Base-by-base conservation (phyloP, 768 basidiomycete genomes). In the Rhodotorula graminis region DNA sequence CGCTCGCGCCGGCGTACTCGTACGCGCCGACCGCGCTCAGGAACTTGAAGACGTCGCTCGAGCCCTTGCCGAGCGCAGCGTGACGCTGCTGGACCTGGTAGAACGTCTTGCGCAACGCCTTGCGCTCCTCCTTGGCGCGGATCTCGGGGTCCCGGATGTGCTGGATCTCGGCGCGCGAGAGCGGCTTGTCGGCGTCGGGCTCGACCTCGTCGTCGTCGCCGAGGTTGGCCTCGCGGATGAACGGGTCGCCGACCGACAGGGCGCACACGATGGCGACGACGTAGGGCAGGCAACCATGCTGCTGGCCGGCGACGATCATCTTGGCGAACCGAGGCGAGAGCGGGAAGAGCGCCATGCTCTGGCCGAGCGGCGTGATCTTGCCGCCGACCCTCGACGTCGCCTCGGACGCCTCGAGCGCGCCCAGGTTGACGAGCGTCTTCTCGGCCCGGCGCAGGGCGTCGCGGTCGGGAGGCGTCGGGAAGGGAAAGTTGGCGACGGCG, bases 1-100 rank as follows among this genome's bases (percentile, higher is more conserved):
- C 85, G 3, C 88, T 87, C 37, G 90, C 90, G 16, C 91, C 89
- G 31, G 90, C 90, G 56, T 90, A 95, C 80, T 96, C 94, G 80
- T 93, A 98, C 7, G 95, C 96, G 0, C 96, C 96, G 27, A 96
- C 88, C n/a, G 95, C 92, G 23, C 94, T 93, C 16, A 99, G 84
- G 47, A 89, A 82, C 76, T 89, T 89, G 82, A 97, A 91, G 44
- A 92, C 81, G 78, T 99, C 96, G 80, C 93, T 96, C 12, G 84
- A 85, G 31, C 85, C 88, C 64, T 86, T 86, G 19, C 96, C 96
- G 46, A 98, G 84, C 4, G 88, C 87, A 8, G 88, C 84, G 81
- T 96, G 93, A 33, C 83, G 82, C 92, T 95, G 75, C 75, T 93
- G 94, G 2, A 88, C 85, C 79, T 89, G 83, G 81, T 91, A 96